Evolutionary conservation across 345 rosid species (phyloP), one percentile per base, ranked within the genome.

Genomic region (Bruguiera gymnorhiza): DNA sequence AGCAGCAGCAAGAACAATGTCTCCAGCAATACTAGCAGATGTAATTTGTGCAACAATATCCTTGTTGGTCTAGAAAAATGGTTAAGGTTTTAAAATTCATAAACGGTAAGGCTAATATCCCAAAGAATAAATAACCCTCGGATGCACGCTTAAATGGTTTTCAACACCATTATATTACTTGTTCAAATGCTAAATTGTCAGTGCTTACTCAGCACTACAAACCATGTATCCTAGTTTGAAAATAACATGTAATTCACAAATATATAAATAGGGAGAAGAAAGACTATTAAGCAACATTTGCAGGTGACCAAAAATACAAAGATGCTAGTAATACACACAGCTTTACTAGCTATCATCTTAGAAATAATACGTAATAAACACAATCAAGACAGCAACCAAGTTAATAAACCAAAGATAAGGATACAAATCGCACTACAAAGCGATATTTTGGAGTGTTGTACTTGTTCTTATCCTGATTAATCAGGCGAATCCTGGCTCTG

Each of bases 381-480:
- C 31, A 34, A 9, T 37, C 20, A 2, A 16, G 2, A 27, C 0
- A 23, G 27, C 16, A 53, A 21, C 18, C 20, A 60, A 6, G 50
- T 3, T 16, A 27, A 8, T 31, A 18, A 4, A n/a, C 6, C 16
- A 63, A 32, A 4, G 20, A 64, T 29, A 1, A 74, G 88, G 87
- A 88, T 86, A 89, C 96, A 26, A 87, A 87, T 51, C 92, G 67
- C 31, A 87, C 90, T 62, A 89, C 88, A 46, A 87, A 85, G 15
- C 95, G 83, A 66, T 89, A 89, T 58, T 87, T 89, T 4, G 95
- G 95, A 0, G 88, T 89, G 79, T 89, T 89, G 69, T 89, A 86
- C 77, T 89, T 83, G 69, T 86, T 89, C 75, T 89, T 89, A 54
- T 87, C 92, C 37, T 89, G 92, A 32, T 89, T 89, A 67, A 87